phyloP scores from a whole-genome alignment of 495 filamentous ascomycete genomes.

The Penicillium antarcticum region DNA sequence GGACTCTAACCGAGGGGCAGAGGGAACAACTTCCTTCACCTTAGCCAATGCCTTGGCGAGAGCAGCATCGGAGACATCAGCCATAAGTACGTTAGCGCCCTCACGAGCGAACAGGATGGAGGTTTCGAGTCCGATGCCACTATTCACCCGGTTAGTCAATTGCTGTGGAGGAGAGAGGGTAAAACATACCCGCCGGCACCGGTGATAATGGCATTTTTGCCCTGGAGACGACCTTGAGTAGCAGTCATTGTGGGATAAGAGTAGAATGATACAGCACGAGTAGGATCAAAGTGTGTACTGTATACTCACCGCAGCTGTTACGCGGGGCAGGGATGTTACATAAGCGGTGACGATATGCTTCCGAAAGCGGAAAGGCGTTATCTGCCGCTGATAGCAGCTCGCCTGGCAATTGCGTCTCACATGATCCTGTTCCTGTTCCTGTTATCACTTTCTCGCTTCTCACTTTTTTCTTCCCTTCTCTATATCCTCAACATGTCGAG shows the following conservation, averaged over 20 bases:
- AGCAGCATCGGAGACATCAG: conserved; percentile 71
- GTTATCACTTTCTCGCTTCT: not conserved
- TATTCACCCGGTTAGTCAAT: conserved; percentile 27
- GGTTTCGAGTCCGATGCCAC: conserved; percentile 94
- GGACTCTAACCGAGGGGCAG: conserved; percentile 55
- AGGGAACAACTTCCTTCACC: conserved; percentile 63
- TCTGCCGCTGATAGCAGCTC: conserved; percentile 7
- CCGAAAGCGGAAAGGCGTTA: not conserved
- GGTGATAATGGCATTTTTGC: conserved; percentile 92
- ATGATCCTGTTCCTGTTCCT: not conserved
- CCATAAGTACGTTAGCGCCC: conserved; percentile 80
- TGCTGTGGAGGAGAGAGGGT: conserved; percentile 7
- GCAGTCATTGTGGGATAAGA: conserved; percentile 9
- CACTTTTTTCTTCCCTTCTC: not conserved
- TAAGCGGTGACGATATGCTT: conserved; percentile 7
- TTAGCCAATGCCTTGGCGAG: conserved; percentile 66
- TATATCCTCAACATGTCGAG: conserved; percentile 12
- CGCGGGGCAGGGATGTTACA: conserved; percentile 17
- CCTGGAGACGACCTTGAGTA: conserved; percentile 60
- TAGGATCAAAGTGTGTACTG: not conserved
- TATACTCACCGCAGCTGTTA: conserved; percentile 1
- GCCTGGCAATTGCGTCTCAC: not conserved
- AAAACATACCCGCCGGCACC: conserved; percentile 79
- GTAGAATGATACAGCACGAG: not conserved
- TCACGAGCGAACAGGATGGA: conserved; percentile 85